phyloP scores from a whole-genome alignment of 768 basidiomycete species.

The Steccherinum ochraceum region DNA sequence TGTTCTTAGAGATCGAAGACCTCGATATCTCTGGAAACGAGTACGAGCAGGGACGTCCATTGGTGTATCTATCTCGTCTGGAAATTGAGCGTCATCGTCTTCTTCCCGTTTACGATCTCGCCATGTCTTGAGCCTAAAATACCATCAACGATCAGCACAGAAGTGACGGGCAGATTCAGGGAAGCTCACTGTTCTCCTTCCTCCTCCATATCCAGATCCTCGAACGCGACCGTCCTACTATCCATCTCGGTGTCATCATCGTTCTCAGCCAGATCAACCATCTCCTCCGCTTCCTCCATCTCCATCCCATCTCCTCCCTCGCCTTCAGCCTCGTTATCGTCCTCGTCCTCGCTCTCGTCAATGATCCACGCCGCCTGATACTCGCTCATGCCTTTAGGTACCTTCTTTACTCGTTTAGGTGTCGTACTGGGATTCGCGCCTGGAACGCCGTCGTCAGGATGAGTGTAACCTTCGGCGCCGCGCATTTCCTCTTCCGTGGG shows the following conservation, averaged over 20 bases:
- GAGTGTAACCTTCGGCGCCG: slow-evolving; percentile 23
- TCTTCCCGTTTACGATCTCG: slow-evolving; percentile 66
- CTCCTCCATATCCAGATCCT: slow-evolving; percentile 78
- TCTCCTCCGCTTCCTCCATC: slow-evolving; percentile 55
- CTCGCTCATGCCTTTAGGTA: slow-evolving; percentile 94
- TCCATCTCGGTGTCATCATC: slow-evolving; percentile 55
- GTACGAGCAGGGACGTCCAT: slow-evolving; percentile 70
- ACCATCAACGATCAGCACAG: background rate
- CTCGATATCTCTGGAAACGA: slow-evolving; percentile 90
- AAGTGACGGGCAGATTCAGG: slow-evolving; percentile 7
- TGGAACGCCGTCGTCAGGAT: slow-evolving; percentile 32
- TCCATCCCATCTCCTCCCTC: slow-evolving; percentile 20
- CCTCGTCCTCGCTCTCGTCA: slow-evolving; percentile 60
- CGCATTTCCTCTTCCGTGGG: slow-evolving; percentile 95
- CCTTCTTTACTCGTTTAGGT: slow-evolving; percentile 69
- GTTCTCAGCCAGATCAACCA: slow-evolving; percentile 46
- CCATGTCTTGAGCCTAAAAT: slow-evolving; percentile 60
- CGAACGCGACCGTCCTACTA: slow-evolving; percentile 49
- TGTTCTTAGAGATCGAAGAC: slow-evolving; percentile 87
- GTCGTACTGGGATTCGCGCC: slow-evolving; percentile 70
- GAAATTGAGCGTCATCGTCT: slow-evolving; percentile 80
- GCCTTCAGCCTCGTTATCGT: slow-evolving; percentile 25
- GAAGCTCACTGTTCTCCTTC: slow-evolving; percentile 78
- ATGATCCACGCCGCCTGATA: slow-evolving; percentile 98
- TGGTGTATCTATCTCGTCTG: slow-evolving; percentile 95